Percentiles rank a stretch among this genome's conserved stretches.
phyloP scores from a whole-genome alignment of 176 grass and related monocot genomes.

The Ananas comosus region DNA sequence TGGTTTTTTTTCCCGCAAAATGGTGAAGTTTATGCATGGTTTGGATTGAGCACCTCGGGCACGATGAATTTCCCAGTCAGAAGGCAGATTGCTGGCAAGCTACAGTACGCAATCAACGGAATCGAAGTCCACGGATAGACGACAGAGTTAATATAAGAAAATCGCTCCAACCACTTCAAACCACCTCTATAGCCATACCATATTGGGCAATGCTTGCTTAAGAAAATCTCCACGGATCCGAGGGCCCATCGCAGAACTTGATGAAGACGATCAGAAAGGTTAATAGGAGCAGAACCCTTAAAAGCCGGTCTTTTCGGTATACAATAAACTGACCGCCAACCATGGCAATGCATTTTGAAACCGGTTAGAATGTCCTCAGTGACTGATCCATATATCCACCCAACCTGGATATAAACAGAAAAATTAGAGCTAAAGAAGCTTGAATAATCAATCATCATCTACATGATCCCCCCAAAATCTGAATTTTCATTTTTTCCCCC shows the following conservation, averaged over 20 bases:
- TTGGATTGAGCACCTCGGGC: constrained; percentile 25
- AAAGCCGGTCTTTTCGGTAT: constrained; percentile 42
- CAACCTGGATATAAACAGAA: constrained; percentile 19
- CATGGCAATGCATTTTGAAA: constrained; percentile 51
- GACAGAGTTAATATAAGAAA: constrained; percentile 44
- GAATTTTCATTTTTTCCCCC: no score
- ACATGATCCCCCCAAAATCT: no score
- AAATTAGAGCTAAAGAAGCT: not conserved
- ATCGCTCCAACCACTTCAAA: constrained; percentile 36
- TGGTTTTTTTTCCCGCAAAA: no score
- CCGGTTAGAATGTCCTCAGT: constrained; percentile 46
- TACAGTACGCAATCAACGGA: constrained; percentile 41
- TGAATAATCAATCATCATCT: not conserved
- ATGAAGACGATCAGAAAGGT: constrained; percentile 44
- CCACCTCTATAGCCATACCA: constrained; percentile 50
- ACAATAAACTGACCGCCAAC: constrained; percentile 52
- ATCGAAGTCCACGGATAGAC: constrained; percentile 50
- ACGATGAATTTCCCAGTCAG: constrained; percentile 45
- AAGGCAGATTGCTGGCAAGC: constrained; percentile 42
- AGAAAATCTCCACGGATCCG: constrained; percentile 48
- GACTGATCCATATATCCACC: constrained; percentile 49
- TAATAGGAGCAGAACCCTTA: constrained; percentile 45
- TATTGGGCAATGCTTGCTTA: constrained; percentile 53
- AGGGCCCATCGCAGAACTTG: constrained; percentile 48
- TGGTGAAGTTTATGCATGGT: not conserved